Base-by-base conservation (phyloP, 768 basidiomycete genomes). In the Lactifluus piperatus region DNA sequence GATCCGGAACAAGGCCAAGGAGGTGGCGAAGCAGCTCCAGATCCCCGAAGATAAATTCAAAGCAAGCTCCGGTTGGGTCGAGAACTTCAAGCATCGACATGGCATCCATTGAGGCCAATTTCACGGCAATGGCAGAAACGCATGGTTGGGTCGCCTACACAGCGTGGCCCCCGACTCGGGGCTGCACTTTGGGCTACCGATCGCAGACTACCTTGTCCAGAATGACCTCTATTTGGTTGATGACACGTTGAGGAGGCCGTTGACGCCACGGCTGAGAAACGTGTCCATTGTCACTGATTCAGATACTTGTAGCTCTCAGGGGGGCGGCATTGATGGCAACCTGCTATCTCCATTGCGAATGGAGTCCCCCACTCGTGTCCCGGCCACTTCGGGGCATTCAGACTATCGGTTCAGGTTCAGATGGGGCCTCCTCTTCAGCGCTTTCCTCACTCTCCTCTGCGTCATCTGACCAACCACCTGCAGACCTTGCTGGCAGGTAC, bases 41-140 rank as follows among this genome's bases (percentile, higher is more conserved):
- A 82, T 86, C 60, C 69, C 77, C 47, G 79, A 83, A 58, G 85
- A 88, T 56, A 79, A 81, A 69, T 94, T 94, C 80, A n/a, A n/a
- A n/a, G n/a, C n/a, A n/a, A n/a, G n/a, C n/a, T n/a, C n/a, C n/a
- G n/a, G n/a, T n/a, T n/a, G 92, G 92, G 79, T 94, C 55, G 91
- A 93, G 69, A 91, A 90, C 70, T 94, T 93, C 76, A 94, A 93
- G 74, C 79, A 81, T 65, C 84, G 92, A 34, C 81, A 87, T 63
- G 82, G 82, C 58, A 88, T 94, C 72, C n/a, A n/a, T n/a, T n/a
- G n/a, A n/a, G n/a, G n/a, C n/a, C n/a, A n/a, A n/a, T n/a, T n/a
- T n/a, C n/a, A 70, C 20, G 76, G 77, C 26, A 68, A 68, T 29
- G 77, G 74, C 54, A 73, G 71, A 45, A 68, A 68, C 54, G 44